phyloP scores from a whole-genome alignment of 257 asterid species.

The Leonotis leonurus region DNA sequence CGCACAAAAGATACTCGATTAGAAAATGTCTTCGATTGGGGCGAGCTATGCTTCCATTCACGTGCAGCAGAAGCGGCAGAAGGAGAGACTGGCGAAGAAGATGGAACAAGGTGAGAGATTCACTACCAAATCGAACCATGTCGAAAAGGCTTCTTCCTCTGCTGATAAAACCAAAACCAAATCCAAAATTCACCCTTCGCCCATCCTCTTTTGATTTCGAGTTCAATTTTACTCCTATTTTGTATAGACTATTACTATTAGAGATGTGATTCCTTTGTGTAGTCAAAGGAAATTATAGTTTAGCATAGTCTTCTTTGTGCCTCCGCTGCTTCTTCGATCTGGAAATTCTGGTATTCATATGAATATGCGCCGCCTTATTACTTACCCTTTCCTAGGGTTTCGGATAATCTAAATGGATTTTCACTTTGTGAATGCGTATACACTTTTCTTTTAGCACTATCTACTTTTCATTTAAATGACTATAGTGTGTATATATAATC shows the following conservation, averaged over 20 bases:
- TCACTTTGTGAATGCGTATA: no score
- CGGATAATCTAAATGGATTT: no score
- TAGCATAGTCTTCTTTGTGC: neutral
- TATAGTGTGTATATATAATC: no score
- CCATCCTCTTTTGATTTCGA: neutral
- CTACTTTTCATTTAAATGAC: no score
- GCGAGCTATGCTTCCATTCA: slow-evolving; percentile 19
- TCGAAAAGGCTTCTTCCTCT: no score
- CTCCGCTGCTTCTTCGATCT: neutral
- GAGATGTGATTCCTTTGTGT: neutral
- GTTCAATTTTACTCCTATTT: no score
- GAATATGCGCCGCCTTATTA: no score
- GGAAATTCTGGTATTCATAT: no score
- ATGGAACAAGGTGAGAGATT: neutral
- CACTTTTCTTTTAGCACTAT: no score
- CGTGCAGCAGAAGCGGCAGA: slow-evolving; percentile 24
- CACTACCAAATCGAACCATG: neutral
- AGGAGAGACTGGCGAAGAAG: slow-evolving; percentile 16
- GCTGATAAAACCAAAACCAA: neutral
- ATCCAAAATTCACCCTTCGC: slow-evolving; percentile 11
- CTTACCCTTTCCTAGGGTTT: no score
- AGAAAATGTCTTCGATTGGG: slow-evolving; percentile 18
- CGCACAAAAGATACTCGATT: no score
- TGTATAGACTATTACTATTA: neutral
- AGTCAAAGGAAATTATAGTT: neutral